Base-by-base conservation (phyloP, 2,329 filamentous ascomycete species). In the Fusarium redolens region DNA sequence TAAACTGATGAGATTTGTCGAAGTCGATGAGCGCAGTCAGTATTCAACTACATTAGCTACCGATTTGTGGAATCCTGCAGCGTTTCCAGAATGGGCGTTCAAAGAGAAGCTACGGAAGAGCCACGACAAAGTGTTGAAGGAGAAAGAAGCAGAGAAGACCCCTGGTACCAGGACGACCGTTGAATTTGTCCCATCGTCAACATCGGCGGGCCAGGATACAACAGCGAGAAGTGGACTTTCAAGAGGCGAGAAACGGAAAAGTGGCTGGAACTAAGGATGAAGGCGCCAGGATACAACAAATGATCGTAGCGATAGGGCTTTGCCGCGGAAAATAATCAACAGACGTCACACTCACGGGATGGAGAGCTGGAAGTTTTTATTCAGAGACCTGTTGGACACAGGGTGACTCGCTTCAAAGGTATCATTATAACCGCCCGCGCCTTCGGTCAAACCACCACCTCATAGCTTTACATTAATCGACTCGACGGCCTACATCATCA, bases 1-100 rank as follows among this genome's bases (percentile, higher is more conserved):
- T 70, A 94, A 93, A 82, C 85, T 96, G 61, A 86, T 94, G 83
- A 86, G 85, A 30, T 95, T 94, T 82, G 91, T 91, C 13, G 84
- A 81, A 28, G 75, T 86, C 51, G 79, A 79, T 47, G 80, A 82
- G 40, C 83, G 84, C 55, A 87, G 86, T 30, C 91, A 93, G 81
- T 95, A 95, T 80, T 85, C 85, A 37, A 93, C 91, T 11, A 91
- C 91, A 4, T 78, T 92, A 50, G 78, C 86, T 3, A 76, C 80
- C 4, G 86, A 88, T 6, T 72, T 91, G 10, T 92, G 90, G 89
- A 84, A 92, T 71, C 88, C 90, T 2, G 78, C 78, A 4, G 83
- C 75, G 7, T 89, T 92, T 68, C 90, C 90, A 0, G 82, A 84
- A 14, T 85, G 84, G 81, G 89, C 89, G 2, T 89, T 83, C 68